Percentiles rank a stretch among this genome's conserved stretches.
Conservation (phyloP, 495 filamentous ascomycete species). For the Hypoxylon crocopeplum region DNA sequence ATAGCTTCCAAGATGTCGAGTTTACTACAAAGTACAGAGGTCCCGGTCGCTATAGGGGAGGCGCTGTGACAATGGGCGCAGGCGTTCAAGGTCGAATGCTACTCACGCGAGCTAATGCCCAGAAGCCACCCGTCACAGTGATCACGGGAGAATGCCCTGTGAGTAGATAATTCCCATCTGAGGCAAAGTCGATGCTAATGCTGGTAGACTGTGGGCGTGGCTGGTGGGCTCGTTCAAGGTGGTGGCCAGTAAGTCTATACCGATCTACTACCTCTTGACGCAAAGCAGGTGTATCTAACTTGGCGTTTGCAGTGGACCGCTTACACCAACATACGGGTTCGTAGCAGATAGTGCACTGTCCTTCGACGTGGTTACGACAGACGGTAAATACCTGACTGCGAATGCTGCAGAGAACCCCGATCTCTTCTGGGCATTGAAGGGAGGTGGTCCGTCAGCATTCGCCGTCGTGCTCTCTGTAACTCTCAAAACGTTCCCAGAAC, state of each 20-base stretch:
- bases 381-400: conserved; percentile 60
- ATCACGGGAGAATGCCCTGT: conserved; percentile 56
- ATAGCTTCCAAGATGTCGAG: conserved; percentile 61
- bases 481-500: conserved; percentile 55
- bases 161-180: conserved; percentile 31
- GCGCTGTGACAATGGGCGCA: conserved; percentile 56
- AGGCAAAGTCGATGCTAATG: conserved; percentile 42
- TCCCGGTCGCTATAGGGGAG: conserved; percentile 48
- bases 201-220: conserved; percentile 52
- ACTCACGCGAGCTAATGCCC: conserved; percentile 52
- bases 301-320: no score
- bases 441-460: conserved; percentile 65
- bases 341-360: conserved; percentile 62
- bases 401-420: conserved; percentile 59
- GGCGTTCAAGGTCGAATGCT: conserved; percentile 54
- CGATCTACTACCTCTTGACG: no score
- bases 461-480: conserved; percentile 62
- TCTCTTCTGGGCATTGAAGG: conserved; percentile 70
- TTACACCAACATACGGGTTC: conserved; percentile 59
- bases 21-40: conserved; percentile 47
- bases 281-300: no score
- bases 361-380: conserved; percentile 64
- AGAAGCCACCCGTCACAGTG: conserved; percentile 53
- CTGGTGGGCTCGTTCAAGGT: conserved; percentile 62
- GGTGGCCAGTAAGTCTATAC: no score